Evolutionary conservation across 2,329 filamentous ascomycete species (phyloP).

Genomic region (Rutstroemia sp.): DNA sequence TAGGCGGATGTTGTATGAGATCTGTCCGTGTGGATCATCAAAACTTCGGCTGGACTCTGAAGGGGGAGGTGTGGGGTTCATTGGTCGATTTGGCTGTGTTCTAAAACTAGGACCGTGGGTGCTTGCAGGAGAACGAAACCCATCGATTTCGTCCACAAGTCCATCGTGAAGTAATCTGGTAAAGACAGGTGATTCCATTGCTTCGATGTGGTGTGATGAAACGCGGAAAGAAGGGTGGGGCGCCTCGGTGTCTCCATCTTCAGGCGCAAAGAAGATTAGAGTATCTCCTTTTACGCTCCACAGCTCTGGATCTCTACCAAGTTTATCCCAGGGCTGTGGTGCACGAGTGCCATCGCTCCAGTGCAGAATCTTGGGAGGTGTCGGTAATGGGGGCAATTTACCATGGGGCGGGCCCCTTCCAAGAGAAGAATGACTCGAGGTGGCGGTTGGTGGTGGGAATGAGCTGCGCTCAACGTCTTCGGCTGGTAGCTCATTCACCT

Average conservation of each 20-base stretch:
- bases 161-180: constrained; percentile 47
- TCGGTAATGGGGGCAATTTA: not conserved
- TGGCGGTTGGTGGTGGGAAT: not conserved
- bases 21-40: constrained; percentile 30
- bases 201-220: constrained; percentile 51
- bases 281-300: constrained; percentile 57
- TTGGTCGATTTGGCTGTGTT: not conserved
- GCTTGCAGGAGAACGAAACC: constrained; percentile 10
- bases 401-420: not conserved
- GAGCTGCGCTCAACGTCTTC: not conserved
- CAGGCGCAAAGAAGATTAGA: constrained; percentile 45
- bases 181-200: constrained; percentile 47
- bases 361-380: not conserved
- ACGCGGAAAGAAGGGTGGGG: constrained; percentile 49
- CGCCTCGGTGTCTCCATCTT: constrained; percentile 30
- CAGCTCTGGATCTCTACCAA: constrained; percentile 4
- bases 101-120: not conserved
- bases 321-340: not conserved
- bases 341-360: not conserved
- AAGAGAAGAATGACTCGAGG: not conserved
- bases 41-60: constrained; percentile 4
- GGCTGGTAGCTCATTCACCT: not conserved
- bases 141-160: constrained; percentile 42
- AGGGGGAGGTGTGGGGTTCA: not conserved
- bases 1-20: constrained; percentile 58